Conservation (phyloP, 1,284 basidiomycete genomes). For the Earliella scabrosa region DNA sequence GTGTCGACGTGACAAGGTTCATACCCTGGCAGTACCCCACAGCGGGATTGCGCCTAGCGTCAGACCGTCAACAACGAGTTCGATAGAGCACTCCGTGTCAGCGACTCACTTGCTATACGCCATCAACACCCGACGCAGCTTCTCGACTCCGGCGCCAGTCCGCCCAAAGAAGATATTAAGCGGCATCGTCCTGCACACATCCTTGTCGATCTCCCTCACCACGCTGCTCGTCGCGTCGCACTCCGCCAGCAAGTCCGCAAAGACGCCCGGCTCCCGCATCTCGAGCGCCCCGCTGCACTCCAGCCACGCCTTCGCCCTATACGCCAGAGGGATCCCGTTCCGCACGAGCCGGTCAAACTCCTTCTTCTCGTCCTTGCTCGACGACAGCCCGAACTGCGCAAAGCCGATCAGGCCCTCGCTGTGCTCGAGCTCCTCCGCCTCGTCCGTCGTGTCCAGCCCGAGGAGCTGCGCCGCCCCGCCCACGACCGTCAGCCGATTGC, state of each 20-base stretch:
- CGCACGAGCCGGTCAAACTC: conserved; percentile 83
- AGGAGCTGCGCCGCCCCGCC: conserved; percentile 60
- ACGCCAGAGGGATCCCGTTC: conserved; percentile 86
- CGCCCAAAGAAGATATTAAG: conserved; percentile 97
- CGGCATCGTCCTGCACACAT: conserved; percentile 93
- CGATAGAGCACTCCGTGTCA: background rate
- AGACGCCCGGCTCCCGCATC: conserved; percentile 90
- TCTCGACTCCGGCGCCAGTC: conserved; percentile 91
- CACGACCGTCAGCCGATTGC: conserved; percentile 34
- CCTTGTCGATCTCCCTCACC: conserved; percentile 91
- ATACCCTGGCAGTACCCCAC: conserved; percentile 94
- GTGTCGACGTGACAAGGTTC: conserved; percentile 94
- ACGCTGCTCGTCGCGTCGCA: conserved; percentile 59
- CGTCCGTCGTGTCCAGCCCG: conserved; percentile 63
- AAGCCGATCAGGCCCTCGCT: conserved; percentile 85
- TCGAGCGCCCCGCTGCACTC: conserved; percentile 94
- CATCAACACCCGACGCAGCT: conserved; percentile 85
- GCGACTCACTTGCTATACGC: conserved; percentile 86
- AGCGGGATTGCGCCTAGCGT: conserved; percentile 72
- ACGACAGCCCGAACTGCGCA: conserved; percentile 80
- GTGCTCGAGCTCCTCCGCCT: conserved; percentile 73
- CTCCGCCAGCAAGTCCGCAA: conserved; percentile 80
- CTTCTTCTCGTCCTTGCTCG: conserved; percentile 76
- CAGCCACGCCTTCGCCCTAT: conserved; percentile 87
- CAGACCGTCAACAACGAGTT: background rate